Conservation (phyloP, 1,284 basidiomycete genomes). For the Leucoagaricus sp. region DNA sequence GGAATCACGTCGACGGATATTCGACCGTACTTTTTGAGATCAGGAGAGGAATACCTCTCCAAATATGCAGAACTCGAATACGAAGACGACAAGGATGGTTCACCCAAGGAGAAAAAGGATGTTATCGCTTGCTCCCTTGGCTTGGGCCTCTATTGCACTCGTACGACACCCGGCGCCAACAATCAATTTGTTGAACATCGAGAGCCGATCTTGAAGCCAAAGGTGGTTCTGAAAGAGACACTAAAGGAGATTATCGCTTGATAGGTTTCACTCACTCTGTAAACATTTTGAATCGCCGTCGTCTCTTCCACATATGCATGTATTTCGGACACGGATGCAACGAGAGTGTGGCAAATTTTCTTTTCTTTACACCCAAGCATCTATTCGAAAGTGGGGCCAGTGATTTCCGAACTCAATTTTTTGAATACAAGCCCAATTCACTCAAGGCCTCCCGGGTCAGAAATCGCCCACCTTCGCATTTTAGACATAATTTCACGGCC, state of each 20-base stretch:
- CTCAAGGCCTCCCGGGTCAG: no score
- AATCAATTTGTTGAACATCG: not conserved
- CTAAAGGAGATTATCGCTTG: conserved; percentile 9
- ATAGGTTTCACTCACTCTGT: not conserved
- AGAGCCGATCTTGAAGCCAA: conserved; percentile 10
- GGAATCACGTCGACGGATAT: conserved; percentile 47
- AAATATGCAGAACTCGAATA: conserved; percentile 39
- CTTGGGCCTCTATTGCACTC: conserved; percentile 2
- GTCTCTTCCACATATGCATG: no score
- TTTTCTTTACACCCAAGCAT: no score
- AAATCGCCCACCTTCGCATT: no score
- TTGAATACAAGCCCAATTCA: no score
- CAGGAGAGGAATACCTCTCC: conserved; percentile 34
- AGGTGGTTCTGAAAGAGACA: conserved; percentile 10
- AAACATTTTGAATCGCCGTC: no score
- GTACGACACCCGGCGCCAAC: not conserved
- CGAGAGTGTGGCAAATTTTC: not conserved
- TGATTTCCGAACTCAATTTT: no score
- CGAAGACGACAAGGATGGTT: conserved; percentile 21
- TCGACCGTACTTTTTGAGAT: conserved; percentile 31
- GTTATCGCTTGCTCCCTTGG: conserved; percentile 8
- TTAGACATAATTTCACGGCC: no score
- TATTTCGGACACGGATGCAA: no score
- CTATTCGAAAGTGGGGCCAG: no score
- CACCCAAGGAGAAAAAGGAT: not conserved